phyloP scores from a whole-genome alignment of 2,329 filamentous ascomycete genomes.

The Colletotrichum eleusines region DNA sequence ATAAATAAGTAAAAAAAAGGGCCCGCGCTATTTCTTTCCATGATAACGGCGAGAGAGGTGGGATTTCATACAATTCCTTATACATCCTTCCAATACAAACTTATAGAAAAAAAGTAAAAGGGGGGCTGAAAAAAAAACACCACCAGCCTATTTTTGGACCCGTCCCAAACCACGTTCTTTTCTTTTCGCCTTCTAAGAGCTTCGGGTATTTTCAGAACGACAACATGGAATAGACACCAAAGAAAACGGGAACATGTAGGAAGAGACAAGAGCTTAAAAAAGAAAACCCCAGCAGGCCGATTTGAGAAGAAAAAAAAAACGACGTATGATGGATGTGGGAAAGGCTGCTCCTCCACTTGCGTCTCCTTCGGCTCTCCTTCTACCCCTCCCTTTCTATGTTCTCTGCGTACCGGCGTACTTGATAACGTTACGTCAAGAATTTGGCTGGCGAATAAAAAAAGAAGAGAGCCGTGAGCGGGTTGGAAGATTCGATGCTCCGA shows the following conservation, averaged over 20 bases:
- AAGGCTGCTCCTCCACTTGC: slow-evolving; percentile 13
- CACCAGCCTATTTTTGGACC: slow-evolving; percentile 5
- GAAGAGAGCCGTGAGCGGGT: slow-evolving; percentile 10
- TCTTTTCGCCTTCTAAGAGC: slow-evolving; percentile 37
- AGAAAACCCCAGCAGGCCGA: slow-evolving; percentile 15
- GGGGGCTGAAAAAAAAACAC: slow-evolving; percentile 5
- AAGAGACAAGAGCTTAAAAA: slow-evolving; percentile 1
- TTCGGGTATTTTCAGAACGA: slow-evolving; percentile 43
- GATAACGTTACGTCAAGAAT: slow-evolving; percentile 31
- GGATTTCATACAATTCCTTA: slow-evolving; percentile 32
- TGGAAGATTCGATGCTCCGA: slow-evolving; percentile 10
- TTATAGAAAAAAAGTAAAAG: slow-evolving; percentile 12
- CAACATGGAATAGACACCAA: slow-evolving; percentile 32
- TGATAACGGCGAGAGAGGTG: neutral
- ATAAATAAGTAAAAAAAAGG: neutral
- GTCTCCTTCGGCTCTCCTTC: neutral
- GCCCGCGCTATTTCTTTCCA: neutral
- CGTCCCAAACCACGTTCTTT: slow-evolving; percentile 37
- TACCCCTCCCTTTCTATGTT: neutral
- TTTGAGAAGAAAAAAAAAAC: too few relatives aligned
- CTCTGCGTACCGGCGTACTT: slow-evolving; percentile 25
- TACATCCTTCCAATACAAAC: slow-evolving; percentile 41
- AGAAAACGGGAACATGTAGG: slow-evolving; percentile 9
- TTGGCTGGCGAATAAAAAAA: slow-evolving; percentile 5
- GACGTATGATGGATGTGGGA: slow-evolving; percentile 10